phyloP scores from a whole-genome alignment of 2,329 filamentous ascomycete genomes.

The Setomelanomma holmii region DNA sequence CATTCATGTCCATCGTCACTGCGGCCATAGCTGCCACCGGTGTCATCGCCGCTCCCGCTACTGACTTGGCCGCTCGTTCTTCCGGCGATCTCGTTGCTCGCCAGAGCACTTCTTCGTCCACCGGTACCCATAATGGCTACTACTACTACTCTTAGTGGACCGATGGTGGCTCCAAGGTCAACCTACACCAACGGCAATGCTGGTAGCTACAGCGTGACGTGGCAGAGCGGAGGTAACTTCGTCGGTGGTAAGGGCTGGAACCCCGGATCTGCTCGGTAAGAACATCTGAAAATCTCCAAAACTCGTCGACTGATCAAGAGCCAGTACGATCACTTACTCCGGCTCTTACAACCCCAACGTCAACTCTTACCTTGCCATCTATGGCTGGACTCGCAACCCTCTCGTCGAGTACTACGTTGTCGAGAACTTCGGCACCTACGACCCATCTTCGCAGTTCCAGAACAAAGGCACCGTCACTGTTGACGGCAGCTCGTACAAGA shows the following conservation, averaged over 20 bases:
- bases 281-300: too few relatives aligned
- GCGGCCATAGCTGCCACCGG: conserved; percentile 32
- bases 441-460: conserved; percentile 55
- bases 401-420: conserved; percentile 61
- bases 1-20: conserved; percentile 36
- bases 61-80: conserved; percentile 48
- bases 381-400: conserved; percentile 64
- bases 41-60: conserved; percentile 36
- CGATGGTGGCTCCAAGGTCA: conserved; percentile 58
- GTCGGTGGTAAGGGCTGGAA: conserved; percentile 67
- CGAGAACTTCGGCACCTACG: conserved; percentile 62
- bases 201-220: conserved; percentile 60
- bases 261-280: conserved; percentile 59
- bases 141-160: conserved; percentile 70
- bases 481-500: conserved; percentile 43
- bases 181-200: conserved; percentile 63
- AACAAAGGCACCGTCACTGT: conserved; percentile 41
- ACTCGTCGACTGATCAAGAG: too few relatives aligned
- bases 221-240: conserved; percentile 62
- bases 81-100: conserved; percentile 33
- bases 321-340: conserved; percentile 44
- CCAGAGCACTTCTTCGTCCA: conserved; percentile 55
- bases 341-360: conserved; percentile 44
- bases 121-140: conserved; percentile 64
- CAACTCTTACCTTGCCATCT: conserved; percentile 61